These are phyloP conservation scores for Entonaema liquescens DNA, from an alignment of 495 filamentous ascomycete genomes.

Conservation along the genomic window DNA sequence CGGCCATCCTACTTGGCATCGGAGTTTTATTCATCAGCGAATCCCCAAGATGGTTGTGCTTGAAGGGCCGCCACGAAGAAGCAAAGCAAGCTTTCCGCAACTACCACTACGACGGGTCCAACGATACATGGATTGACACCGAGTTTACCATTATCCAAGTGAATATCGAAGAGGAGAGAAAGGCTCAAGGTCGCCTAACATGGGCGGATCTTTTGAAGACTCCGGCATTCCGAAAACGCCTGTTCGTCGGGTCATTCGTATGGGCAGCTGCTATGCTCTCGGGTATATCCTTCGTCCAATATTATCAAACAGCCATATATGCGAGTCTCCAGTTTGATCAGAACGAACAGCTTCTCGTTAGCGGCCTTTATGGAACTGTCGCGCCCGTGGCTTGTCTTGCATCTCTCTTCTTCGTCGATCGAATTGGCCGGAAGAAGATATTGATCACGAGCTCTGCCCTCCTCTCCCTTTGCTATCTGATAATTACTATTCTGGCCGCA, in stretches of 20 bases:
- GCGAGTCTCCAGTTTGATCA: conserved; percentile 57
- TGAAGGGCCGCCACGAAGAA: conserved; percentile 58
- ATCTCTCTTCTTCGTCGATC: conserved; percentile 63
- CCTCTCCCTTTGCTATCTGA: conserved; percentile 52
- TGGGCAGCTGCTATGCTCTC: conserved; percentile 64
- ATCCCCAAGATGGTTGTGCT: conserved; percentile 66
- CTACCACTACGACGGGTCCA: conserved; percentile 57
- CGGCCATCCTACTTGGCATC: conserved; percentile 57
- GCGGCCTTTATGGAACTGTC: conserved; percentile 62
- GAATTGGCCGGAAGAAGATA: conserved; percentile 60
- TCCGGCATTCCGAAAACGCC: conserved; percentile 55
- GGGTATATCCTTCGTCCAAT: conserved; percentile 63
- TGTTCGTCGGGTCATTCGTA: conserved; percentile 62
- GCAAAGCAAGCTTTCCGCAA: conserved; percentile 52
- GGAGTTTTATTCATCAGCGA: conserved; percentile 64
- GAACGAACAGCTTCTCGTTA: conserved; percentile 59
- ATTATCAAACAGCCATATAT: conserved; percentile 61
- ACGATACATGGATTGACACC: conserved; percentile 53
- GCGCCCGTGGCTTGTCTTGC: conserved; percentile 60
- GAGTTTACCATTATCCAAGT: conserved; percentile 59
- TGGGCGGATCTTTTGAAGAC: conserved; percentile 59
- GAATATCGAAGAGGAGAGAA: conserved; percentile 53
- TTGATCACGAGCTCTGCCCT: conserved; percentile 61
- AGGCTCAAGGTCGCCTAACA: conserved; percentile 45
- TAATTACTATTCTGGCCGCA: conserved; percentile 61